Evolutionary conservation across 345 rosid genomes (phyloP).

Genomic region (Carallia brachiata): DNA sequence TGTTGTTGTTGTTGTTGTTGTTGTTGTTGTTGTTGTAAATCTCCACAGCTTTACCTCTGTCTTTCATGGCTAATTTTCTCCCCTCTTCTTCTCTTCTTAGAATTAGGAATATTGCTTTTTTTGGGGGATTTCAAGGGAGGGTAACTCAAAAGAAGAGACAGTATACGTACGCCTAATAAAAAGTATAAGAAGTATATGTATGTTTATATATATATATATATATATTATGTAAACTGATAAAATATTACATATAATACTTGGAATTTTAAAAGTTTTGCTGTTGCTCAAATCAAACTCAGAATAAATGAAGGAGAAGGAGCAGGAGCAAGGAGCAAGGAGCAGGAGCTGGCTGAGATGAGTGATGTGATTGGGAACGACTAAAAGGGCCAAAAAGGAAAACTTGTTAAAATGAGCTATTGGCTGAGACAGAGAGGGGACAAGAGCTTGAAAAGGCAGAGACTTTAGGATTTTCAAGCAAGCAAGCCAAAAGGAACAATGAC

Average conservation of each 20-base stretch:
- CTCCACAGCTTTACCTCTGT: conserved; percentile 80
- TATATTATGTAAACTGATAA: too few relatives aligned
- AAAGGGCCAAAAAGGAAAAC: not conserved
- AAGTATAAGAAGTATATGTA: too few relatives aligned
- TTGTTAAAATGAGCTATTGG: conserved; percentile 1
- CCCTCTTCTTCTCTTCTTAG: not conserved
- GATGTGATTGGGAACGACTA: not conserved
- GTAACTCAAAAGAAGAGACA: conserved; percentile 6
- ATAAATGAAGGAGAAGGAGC: not conserved
- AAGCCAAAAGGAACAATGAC: conserved; percentile 35
- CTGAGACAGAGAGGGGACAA: conserved; percentile 11
- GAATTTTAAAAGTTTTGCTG: too few relatives aligned
- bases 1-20: conserved; percentile 26
- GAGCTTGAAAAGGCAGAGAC: conserved; percentile 22
- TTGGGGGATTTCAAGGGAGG: not conserved
- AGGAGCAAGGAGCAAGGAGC: not conserved
- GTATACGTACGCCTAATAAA: not conserved
- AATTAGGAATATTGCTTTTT: not conserved
- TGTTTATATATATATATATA: too few relatives aligned
- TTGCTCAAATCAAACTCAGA: too few relatives aligned
- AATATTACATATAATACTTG: too few relatives aligned
- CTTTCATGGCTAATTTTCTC: conserved; percentile 51
- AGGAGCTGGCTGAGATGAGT: not conserved
- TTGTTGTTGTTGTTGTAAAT: conserved; percentile 26
- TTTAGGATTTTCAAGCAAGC: conserved; percentile 14